A percentile compares a stretch with the other conserved stretches of the same genome.
phyloP scores from a whole-genome alignment of 1,139 yeast genomes.

The Blastobotrys ciferrii region DNA sequence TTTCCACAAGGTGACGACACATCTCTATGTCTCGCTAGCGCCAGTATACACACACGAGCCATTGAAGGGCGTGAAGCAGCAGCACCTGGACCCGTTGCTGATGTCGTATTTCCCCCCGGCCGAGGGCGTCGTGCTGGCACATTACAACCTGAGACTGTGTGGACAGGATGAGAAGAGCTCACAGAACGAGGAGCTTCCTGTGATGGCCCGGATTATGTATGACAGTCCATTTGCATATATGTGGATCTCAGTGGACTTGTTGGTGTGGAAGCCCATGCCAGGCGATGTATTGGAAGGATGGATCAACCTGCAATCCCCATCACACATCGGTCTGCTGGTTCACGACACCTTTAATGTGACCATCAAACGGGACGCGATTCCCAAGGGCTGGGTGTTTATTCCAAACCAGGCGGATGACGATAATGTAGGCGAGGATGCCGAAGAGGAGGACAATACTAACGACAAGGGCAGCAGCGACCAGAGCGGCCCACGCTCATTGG shows the following conservation, averaged over 20 bases:
- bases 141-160: constrained; percentile 56
- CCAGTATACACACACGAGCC: constrained; percentile 73
- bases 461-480: constrained; percentile 10
- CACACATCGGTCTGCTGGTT: constrained; percentile 86
- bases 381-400: constrained; percentile 76
- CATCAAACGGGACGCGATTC: constrained; percentile 80
- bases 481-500: constrained; percentile 54
- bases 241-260: constrained; percentile 82
- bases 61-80: constrained; percentile 72
- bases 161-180: constrained; percentile 34
- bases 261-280: constrained; percentile 83
- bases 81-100: constrained; percentile 84
- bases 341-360: constrained; percentile 96
- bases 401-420: constrained; percentile 70
- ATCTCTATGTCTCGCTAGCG: constrained; percentile 79
- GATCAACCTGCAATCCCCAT: constrained; percentile 89
- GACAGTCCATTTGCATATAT: constrained; percentile 86
- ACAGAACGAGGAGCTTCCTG: constrained; percentile 29
- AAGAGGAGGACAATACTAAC: constrained; percentile 27
- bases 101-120: constrained; percentile 77
- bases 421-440: constrained; percentile 23
- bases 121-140: constrained; percentile 81
- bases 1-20: constrained; percentile 61
- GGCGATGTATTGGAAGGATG: constrained; percentile 86
- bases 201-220: constrained; percentile 65